A percentile compares a stretch with the other conserved stretches of the same genome.
phyloP scores from a whole-genome alignment of 1,284 basidiomycete species.

The Thecaphora thlaspeos region DNA sequence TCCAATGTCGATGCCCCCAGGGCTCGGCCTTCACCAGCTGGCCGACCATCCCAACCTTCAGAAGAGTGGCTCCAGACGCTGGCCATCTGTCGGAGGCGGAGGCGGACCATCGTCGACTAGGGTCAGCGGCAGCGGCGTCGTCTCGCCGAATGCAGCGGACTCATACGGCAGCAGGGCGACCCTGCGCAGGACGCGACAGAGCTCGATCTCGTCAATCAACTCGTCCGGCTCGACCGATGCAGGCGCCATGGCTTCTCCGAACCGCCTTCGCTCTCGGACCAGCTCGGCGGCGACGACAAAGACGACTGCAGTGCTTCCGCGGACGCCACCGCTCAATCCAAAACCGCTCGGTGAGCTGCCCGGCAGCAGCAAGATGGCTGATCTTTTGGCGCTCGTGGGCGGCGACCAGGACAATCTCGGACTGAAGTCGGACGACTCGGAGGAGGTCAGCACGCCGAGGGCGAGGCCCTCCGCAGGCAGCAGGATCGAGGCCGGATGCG shows the following conservation, averaged over 20 bases:
- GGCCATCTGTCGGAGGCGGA: no score
- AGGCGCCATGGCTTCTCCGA: background rate
- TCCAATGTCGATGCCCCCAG: background rate
- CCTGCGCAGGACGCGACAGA: background rate
- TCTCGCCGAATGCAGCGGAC: background rate
- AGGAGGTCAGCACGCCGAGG: constrained; percentile 32
- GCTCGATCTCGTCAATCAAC: background rate
- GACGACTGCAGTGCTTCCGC: no score
- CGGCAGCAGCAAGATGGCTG: no score
- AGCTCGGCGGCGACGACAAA: background rate
- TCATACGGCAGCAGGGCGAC: background rate
- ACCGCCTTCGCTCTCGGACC: background rate
- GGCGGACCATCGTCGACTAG: no score
- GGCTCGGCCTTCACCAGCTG: background rate
- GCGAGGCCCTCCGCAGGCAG: constrained; percentile 18
- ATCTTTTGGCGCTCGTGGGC: background rate
- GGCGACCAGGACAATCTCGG: background rate
- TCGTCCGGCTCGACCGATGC: background rate
- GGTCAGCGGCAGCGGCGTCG: background rate
- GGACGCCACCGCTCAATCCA: background rate
- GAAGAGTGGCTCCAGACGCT: no score
- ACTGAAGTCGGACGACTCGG: constrained; percentile 10
- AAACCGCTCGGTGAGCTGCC: background rate
- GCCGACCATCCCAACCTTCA: background rate
- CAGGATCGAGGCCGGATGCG: background rate